phyloP scores from a whole-genome alignment of 2,329 filamentous ascomycete species.

The Colletotrichum sp. region DNA sequence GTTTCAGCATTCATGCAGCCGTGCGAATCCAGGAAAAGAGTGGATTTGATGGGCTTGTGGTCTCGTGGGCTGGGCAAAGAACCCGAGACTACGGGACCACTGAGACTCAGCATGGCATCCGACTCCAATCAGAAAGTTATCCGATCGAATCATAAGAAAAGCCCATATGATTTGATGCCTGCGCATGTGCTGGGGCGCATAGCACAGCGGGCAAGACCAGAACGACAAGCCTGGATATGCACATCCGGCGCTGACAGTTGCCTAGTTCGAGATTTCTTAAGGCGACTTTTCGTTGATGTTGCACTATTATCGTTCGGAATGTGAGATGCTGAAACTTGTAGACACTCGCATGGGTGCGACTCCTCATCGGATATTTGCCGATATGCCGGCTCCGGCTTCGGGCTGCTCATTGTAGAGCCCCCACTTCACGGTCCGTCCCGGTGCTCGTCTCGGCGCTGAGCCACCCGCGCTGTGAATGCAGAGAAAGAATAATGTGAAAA shows the following conservation, averaged over 20 bases:
- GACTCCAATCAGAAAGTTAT: background rate
- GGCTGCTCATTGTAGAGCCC: background rate
- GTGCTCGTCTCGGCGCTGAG: background rate
- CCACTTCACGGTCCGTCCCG: background rate
- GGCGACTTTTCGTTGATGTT: background rate
- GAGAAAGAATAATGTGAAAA: too few relatives aligned
- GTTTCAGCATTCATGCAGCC: background rate
- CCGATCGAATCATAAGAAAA: background rate
- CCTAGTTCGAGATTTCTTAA: accelerated
- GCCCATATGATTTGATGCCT: background rate
- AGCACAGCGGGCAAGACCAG: background rate
- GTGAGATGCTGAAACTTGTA: background rate
- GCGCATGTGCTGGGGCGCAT: background rate
- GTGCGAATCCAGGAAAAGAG: background rate
- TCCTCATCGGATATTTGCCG: background rate
- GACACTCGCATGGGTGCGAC: accelerated
- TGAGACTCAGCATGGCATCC: background rate
- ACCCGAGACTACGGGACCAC: background rate
- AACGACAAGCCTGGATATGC: background rate
- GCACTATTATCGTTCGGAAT: background rate
- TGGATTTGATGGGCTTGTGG: background rate
- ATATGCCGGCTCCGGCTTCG: background rate
- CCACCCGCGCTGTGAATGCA: background rate
- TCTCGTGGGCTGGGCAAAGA: background rate
- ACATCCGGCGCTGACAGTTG: background rate